Evolutionary conservation across 306 rosid species (phyloP).

Genomic region (Mimosa pudica): DNA sequence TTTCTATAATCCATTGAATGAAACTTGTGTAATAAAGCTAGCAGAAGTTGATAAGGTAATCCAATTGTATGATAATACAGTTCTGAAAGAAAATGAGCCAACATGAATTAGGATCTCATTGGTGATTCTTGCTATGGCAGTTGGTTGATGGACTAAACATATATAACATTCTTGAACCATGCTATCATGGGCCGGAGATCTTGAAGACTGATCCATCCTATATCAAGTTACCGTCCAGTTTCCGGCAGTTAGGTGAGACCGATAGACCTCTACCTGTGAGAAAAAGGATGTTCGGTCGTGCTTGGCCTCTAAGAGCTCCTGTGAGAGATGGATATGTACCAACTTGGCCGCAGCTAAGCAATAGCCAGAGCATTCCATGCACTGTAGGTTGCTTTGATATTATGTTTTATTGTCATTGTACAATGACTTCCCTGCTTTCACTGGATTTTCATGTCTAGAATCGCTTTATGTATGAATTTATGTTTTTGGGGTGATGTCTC

Average conservation of each 20-base stretch:
- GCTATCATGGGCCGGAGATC: constrained; percentile 62
- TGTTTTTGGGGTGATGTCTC: neutral
- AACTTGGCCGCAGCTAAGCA: constrained; percentile 77
- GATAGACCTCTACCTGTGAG: constrained; percentile 88
- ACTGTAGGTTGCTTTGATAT: constrained; percentile 61
- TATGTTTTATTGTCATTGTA: constrained; percentile 17
- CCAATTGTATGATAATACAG: constrained; percentile 3
- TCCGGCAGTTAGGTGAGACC: constrained; percentile 75
- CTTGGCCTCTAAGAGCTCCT: constrained; percentile 96
- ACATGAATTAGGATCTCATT: constrained; percentile 30
- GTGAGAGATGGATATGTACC: constrained; percentile 86
- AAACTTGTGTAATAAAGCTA: constrained; percentile 51
- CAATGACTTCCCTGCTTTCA: constrained; percentile 5
- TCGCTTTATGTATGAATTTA: neutral
- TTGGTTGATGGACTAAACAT: constrained; percentile 62
- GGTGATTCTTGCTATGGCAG: constrained; percentile 46
- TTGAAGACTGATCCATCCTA: constrained; percentile 39
- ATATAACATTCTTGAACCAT: constrained; percentile 90
- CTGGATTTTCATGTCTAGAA: constrained; percentile 8
- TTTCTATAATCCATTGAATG: constrained; percentile 46
- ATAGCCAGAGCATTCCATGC: constrained; percentile 62
- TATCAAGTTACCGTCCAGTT: constrained; percentile 66
- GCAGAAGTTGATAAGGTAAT: constrained; percentile 64
- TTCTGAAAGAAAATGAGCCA: constrained; percentile 19
- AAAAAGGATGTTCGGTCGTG: constrained; percentile 93